These are phyloP conservation scores for Lolium perenne DNA, from an alignment of 176 grass and related monocot genomes.

Conservation along the genomic window DNA sequence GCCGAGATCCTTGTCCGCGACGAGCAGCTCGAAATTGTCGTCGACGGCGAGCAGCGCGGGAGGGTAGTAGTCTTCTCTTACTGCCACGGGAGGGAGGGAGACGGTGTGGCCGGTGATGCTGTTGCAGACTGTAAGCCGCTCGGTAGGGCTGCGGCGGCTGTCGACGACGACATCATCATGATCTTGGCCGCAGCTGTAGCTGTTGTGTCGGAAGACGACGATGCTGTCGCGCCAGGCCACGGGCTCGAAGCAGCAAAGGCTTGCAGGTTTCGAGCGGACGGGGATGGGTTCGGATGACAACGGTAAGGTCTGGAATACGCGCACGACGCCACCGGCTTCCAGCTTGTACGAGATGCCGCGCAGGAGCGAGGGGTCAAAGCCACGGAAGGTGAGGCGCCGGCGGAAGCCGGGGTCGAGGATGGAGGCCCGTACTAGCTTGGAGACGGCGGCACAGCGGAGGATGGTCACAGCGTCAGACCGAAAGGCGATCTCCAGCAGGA, in stretches of 20 bases:
- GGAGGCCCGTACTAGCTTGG: neutral
- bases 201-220: neutral
- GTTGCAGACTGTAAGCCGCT: neutral
- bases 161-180: neutral
- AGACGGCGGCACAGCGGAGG: constrained; percentile 6
- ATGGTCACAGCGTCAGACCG: neutral
- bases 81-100: neutral
- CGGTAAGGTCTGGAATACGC: neutral
- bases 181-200: neutral
- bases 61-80: neutral
- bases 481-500: constrained; percentile 17
- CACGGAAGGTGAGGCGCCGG: neutral
- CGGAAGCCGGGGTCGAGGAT: neutral
- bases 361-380: constrained; percentile 2
- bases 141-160: neutral
- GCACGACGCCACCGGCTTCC: neutral
- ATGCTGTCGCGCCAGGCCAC: constrained; percentile 14
- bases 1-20: neutral
- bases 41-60: constrained; percentile 4
- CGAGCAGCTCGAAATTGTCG: constrained; percentile 27
- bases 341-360: neutral
- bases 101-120: neutral
- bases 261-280: neutral
- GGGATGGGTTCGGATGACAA: neutral
- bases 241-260: neutral